Evolutionary conservation across 1,139 yeast species (phyloP).

Genomic region (Yamadazyma atmosphaerica): DNA sequence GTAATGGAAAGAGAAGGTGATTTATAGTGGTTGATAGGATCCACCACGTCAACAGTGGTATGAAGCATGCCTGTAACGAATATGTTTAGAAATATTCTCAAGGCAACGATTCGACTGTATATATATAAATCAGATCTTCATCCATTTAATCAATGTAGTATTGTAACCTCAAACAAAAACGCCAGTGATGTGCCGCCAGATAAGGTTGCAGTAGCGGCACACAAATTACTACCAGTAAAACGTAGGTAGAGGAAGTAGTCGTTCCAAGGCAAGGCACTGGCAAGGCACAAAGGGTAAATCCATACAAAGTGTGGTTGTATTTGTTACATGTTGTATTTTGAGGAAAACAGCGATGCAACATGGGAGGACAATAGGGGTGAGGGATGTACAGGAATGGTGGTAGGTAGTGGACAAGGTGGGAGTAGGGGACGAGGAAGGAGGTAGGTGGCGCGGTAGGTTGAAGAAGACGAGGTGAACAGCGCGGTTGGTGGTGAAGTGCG

Average conservation of each 20-base stretch:
- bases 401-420: too few species aligned
- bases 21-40: neutral
- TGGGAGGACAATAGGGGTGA: too few species aligned
- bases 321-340: neutral
- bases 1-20: neutral
- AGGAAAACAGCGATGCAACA: neutral
- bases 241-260: too few species aligned
- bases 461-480: too few species aligned
- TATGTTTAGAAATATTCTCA: too few species aligned
- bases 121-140: neutral
- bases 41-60: conserved; percentile 1
- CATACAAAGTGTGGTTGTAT: neutral
- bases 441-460: too few species aligned
- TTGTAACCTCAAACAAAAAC: conserved; percentile 1
- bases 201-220: neutral
- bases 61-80: neutral
- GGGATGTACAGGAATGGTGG: neutral
- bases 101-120: too few species aligned
- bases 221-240: too few species aligned
- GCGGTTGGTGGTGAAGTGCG: too few species aligned
- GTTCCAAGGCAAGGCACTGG: too few species aligned
- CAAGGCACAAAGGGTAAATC: too few species aligned
- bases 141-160: neutral
- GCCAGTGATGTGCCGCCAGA: neutral
- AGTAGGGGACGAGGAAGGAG: too few species aligned